Evolutionary conservation across 2,329 filamentous ascomycete species (phyloP).

Genomic region (Fusarium sp.): DNA sequence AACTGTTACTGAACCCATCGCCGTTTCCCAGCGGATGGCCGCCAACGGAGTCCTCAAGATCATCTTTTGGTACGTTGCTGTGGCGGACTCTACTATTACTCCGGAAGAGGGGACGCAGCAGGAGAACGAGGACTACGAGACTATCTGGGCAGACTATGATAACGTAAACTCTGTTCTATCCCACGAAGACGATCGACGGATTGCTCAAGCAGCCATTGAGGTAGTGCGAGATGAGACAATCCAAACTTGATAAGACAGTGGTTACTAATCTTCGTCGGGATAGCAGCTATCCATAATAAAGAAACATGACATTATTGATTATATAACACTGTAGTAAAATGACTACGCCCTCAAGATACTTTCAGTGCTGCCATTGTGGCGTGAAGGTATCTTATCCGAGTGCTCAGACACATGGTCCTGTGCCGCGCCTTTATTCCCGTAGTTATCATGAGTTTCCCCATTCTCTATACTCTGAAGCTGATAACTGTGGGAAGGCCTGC

Average conservation of each 20-base stretch:
- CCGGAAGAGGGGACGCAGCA: constrained; percentile 16
- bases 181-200: constrained; percentile 1
- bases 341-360: background rate
- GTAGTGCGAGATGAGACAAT: too few relatives aligned
- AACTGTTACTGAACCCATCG: constrained; percentile 10
- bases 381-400: background rate
- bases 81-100: constrained; percentile 12
- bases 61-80: constrained; percentile 24
- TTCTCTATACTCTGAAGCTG: background rate
- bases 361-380: background rate
- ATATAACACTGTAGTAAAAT: too few relatives aligned
- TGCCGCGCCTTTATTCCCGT: background rate
- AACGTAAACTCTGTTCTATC: background rate
- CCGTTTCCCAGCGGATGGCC: constrained; percentile 10
- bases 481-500: background rate
- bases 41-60: background rate
- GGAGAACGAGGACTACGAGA: constrained; percentile 20
- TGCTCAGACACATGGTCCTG: background rate
- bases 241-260: too few relatives aligned
- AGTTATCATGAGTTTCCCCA: background rate
- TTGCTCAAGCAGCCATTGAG: background rate
- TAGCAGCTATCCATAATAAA: too few relatives aligned
- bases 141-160: constrained; percentile 1
- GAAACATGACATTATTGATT: too few relatives aligned
- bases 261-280: too few relatives aligned